Conservation (phyloP, 2,329 filamentous ascomycete genomes). For the Emydomyces testavorans region DNA sequence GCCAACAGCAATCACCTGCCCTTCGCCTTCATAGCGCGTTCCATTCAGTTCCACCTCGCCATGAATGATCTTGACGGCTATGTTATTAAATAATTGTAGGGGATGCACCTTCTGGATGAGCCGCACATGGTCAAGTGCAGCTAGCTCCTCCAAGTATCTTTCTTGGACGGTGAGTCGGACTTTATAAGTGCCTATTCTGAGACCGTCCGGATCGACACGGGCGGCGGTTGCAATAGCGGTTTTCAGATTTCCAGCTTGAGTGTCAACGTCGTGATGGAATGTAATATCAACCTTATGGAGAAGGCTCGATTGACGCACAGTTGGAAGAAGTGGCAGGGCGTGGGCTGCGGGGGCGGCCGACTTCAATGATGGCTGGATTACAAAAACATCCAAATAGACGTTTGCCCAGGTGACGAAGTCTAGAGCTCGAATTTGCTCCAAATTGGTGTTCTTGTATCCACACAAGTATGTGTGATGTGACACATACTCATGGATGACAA, state of each 20-base stretch:
- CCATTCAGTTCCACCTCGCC: slow-evolving; percentile 10
- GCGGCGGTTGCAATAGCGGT: slow-evolving; percentile 12
- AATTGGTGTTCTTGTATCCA: slow-evolving; percentile 10
- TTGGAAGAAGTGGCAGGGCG: slow-evolving; percentile 8
- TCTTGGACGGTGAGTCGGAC: slow-evolving; percentile 14
- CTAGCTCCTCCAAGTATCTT: slow-evolving; percentile 15
- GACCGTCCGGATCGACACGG: slow-evolving; percentile 9
- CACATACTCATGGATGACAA: slow-evolving; percentile 13
- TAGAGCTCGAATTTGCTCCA: slow-evolving; percentile 11
- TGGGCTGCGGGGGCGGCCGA: slow-evolving; percentile 3
- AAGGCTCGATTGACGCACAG: slow-evolving; percentile 3
- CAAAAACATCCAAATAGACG: slow-evolving; percentile 12
- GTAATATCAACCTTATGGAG: slow-evolving; percentile 14
- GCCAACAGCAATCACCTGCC: slow-evolving; percentile 18
- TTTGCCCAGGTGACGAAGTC: slow-evolving; percentile 14
- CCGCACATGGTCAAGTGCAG: slow-evolving; percentile 15
- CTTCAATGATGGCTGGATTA: slow-evolving; percentile 12
- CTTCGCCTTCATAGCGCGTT: slow-evolving; percentile 14
- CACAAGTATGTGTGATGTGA: slow-evolving; percentile 13
- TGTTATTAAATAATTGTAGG: slow-evolving; percentile 17
- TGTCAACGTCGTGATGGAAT: slow-evolving; percentile 15
- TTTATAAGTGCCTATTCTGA: slow-evolving; percentile 6
- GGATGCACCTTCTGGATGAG: slow-evolving; percentile 16
- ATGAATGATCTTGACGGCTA: slow-evolving; percentile 16
- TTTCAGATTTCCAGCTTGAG: slow-evolving; percentile 9